phyloP scores from a whole-genome alignment of 1,139 yeast genomes.

The Magnusiomyces ingens region DNA sequence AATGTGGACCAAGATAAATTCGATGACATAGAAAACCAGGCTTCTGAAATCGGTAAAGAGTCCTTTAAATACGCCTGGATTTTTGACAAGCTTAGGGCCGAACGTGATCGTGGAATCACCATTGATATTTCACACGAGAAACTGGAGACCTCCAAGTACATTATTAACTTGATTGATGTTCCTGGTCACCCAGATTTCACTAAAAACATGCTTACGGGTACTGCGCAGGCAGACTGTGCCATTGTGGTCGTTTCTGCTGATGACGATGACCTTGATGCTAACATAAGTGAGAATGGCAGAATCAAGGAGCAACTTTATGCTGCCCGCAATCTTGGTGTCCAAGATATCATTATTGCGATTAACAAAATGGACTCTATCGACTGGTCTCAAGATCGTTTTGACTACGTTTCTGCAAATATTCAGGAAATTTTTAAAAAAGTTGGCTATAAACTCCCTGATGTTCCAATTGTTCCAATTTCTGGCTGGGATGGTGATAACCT shows the following conservation, averaged over 20 bases:
- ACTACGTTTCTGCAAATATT: slow-evolving; percentile 78
- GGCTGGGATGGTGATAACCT: slow-evolving; percentile 95
- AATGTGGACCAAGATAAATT: slow-evolving; percentile 96
- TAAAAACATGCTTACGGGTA: slow-evolving; percentile 92
- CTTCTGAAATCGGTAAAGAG: slow-evolving; percentile 97
- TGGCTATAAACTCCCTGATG: slow-evolving; percentile 88
- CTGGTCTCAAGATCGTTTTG: slow-evolving; percentile 77
- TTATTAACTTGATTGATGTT: slow-evolving; percentile 88
- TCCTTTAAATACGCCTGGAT: slow-evolving; percentile 99
- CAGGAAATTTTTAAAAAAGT: slow-evolving; percentile 88
- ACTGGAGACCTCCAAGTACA: slow-evolving; percentile 92
- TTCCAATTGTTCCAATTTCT: slow-evolving; percentile 87
- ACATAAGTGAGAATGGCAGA: slow-evolving; percentile 90
- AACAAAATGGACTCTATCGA: slow-evolving; percentile 92
- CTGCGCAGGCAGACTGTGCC: slow-evolving; percentile 93
- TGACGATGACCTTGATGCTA: slow-evolving; percentile 92
- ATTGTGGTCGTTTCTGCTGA: slow-evolving; percentile 86
- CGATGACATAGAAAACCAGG: slow-evolving; percentile 98
- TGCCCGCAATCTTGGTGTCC: slow-evolving; percentile 87
- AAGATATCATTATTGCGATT: slow-evolving; percentile 81
- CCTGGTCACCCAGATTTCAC: slow-evolving; percentile 98
- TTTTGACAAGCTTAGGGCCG: slow-evolving; percentile 91
- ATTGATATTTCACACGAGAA: slow-evolving; percentile 92
- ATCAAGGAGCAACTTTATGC: slow-evolving; percentile 90
- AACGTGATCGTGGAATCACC: slow-evolving; percentile 97